These are phyloP conservation scores for Castanea sativa DNA, from an alignment of 306 rosid genomes.

Conservation along the genomic window DNA sequence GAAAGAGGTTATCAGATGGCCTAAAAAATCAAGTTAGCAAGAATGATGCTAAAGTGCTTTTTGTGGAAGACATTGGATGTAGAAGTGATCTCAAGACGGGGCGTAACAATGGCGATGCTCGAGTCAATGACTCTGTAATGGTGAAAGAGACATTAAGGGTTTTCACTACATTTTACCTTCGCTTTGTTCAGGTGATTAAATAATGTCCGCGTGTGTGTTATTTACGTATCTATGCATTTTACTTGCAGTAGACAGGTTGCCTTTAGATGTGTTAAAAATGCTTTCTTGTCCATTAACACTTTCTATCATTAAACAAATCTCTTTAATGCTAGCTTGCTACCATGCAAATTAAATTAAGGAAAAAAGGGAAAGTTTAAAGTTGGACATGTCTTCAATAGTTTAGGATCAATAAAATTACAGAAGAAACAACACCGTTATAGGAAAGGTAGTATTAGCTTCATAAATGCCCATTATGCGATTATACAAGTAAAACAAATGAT, in stretches of 20 bases:
- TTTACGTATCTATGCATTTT: background rate
- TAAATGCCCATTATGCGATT: too few species aligned
- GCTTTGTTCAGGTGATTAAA: conserved; percentile 29
- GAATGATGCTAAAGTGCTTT: conserved; percentile 12
- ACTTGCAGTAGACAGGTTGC: too few species aligned
- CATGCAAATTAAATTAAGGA: too few species aligned
- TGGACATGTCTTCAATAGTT: too few species aligned
- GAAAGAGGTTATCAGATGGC: conserved; percentile 2
- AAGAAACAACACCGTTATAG: too few species aligned
- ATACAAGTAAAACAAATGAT: too few species aligned
- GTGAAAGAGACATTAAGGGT: conserved; percentile 31
- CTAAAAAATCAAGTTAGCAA: background rate
- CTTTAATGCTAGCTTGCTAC: too few species aligned
- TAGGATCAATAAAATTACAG: too few species aligned
- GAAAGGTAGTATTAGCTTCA: too few species aligned
- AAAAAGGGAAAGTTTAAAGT: too few species aligned
- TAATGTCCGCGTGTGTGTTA: background rate
- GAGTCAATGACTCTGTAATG: conserved; percentile 4
- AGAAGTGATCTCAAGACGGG: background rate
- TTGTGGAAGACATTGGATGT: background rate
- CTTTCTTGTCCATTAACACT: too few species aligned
- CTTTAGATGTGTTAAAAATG: background rate
- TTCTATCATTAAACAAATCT: too few species aligned
- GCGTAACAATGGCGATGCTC: background rate
- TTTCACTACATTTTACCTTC: conserved; percentile 30